Evolutionary conservation across 2,329 filamentous ascomycete species (phyloP).

Genomic region (Alternaria brassicicola): DNA sequence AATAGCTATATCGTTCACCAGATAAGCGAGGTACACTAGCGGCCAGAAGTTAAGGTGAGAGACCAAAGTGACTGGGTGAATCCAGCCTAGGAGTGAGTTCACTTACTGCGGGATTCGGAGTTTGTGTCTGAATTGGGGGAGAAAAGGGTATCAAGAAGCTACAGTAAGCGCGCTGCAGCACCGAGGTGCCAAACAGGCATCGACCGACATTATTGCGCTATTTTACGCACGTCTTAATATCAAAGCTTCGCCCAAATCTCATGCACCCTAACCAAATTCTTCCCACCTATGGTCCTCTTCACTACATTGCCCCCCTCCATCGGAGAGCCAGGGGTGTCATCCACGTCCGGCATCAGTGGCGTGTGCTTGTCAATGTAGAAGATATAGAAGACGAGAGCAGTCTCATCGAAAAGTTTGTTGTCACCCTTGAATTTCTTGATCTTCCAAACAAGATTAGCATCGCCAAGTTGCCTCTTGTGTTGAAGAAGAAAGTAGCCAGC

Average conservation of each 20-base stretch:
- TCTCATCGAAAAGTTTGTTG: neutral
- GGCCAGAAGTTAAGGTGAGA: neutral
- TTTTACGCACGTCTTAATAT: neutral
- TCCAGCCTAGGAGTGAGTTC: neutral
- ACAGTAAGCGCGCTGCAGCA: neutral
- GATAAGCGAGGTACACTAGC: neutral
- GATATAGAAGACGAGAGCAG: conserved; percentile 15
- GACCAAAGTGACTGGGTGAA: neutral
- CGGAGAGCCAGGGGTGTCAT: neutral
- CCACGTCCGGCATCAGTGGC: neutral
- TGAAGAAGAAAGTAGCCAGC: conserved; percentile 21
- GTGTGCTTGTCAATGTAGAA: conserved; percentile 11
- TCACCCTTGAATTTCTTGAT: conserved; percentile 3
- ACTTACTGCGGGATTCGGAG: neutral
- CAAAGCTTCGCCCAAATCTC: neutral
- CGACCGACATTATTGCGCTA: neutral
- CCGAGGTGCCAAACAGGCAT: neutral
- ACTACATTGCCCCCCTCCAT: neutral
- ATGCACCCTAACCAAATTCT: neutral
- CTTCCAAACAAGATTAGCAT: conserved; percentile 15
- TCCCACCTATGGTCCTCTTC: neutral
- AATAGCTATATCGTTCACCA: neutral
- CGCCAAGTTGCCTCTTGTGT: conserved; percentile 18
- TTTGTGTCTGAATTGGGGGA: neutral
- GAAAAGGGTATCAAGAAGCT: neutral